Evolutionary conservation across 164 flowering plant species (phyloP), one percentile per base, ranked within the genome.

Genomic region (Santalum album): DNA sequence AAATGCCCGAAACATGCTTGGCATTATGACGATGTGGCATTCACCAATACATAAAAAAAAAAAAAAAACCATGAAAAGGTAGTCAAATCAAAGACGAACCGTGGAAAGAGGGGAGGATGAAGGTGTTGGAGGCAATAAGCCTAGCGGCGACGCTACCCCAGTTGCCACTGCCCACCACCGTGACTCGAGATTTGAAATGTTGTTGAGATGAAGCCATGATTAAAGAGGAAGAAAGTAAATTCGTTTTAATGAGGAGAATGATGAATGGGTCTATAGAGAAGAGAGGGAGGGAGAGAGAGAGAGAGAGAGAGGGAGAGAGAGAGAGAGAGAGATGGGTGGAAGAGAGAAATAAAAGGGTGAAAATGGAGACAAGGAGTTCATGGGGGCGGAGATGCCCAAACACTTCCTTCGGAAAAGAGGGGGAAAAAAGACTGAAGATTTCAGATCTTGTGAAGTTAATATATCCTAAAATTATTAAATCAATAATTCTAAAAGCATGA

Each of bases 81-180:
- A 29, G 4, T 29, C 4, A 29, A 3, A 3, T 29, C 9, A 29
- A 29, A 2, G 12, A 14, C 42, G 9, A 44, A 88, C 97, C 95
- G 23, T 83, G 89, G 56, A 84, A 90, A 42, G 84, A 72, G 50
- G 40, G 1, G 27, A 83, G 76, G 42, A 70, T 77, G 64, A 72
- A 72, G 38, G 97, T 73, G 69, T 90, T 90, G 55, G 95, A 84
- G 11, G 89, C 97, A 64, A 90, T 74, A 74, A 90, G 95, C 63
- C 85, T 90, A 24, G 97, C 78, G 32, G 97, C 97, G 22, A 90
- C 97, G 62, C 94, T 83, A 23, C 97, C 97, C 97, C 97, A 90
- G 50, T 90, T 90, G 48, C 97, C 96, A 48, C 97, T 90, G 7
- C 97, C 94, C 12, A 90, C 78, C n/a, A 90, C 72, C 5, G 97